phyloP scores from a whole-genome alignment of 1,284 basidiomycete genomes.

The Thecaphora thlaspeos region DNA sequence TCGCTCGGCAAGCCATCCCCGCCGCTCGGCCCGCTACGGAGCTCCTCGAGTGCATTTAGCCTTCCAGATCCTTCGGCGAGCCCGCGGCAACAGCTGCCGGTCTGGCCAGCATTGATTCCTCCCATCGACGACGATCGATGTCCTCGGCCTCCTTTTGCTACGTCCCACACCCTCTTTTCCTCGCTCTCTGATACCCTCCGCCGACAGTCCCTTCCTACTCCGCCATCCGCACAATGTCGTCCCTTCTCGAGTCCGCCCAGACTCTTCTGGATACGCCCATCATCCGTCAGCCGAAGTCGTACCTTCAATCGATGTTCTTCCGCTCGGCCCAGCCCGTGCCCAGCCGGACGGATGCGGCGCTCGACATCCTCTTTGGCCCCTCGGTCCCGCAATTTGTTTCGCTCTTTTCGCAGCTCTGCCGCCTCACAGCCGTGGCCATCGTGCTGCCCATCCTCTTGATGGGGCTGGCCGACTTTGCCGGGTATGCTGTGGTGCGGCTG shows the following conservation, averaged over 20 bases:
- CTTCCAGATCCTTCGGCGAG: too few relatives aligned
- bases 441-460: slow-evolving; percentile 39
- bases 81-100: too few relatives aligned
- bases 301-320: slow-evolving; percentile 21
- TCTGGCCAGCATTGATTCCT: too few relatives aligned
- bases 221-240: too few relatives aligned
- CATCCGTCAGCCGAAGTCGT: slow-evolving; percentile 1
- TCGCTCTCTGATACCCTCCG: too few relatives aligned
- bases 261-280: slow-evolving; percentile 7
- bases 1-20: too few relatives aligned
- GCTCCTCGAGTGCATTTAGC: too few relatives aligned
- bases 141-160: too few relatives aligned
- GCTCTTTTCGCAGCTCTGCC: slow-evolving; percentile 18
- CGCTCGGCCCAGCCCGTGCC: not conserved
- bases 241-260: slow-evolving; percentile 4
- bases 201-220: too few relatives aligned
- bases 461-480: slow-evolving; percentile 44
- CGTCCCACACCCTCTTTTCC: too few relatives aligned
- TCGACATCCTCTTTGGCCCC: slow-evolving; percentile 24
- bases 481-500: slow-evolving; percentile 49
- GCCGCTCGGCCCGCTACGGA: too few relatives aligned
- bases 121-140: too few relatives aligned
- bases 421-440: slow-evolving; percentile 36
- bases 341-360: slow-evolving; percentile 14
- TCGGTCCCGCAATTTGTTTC: slow-evolving; percentile 25